Evolutionary conservation across 164 flowering plant species (phyloP), one percentile per base, ranked within the genome.

Genomic region (Chimonanthus praecox): DNA sequence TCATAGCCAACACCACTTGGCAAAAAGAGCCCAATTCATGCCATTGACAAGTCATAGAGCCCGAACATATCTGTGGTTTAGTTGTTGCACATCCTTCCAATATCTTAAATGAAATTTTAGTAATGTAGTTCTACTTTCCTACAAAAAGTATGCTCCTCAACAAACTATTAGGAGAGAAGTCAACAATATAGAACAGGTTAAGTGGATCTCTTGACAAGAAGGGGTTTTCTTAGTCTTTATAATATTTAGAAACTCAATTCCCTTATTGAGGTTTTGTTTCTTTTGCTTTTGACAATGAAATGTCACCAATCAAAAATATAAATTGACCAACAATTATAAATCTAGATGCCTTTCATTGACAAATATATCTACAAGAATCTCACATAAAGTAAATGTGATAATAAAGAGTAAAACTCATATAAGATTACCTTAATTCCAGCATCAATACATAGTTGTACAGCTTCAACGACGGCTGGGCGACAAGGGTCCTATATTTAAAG

Each of bases 401-500:
- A 5, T 8, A 18, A 18, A 8, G 43, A 47, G 4, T 68, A 48
- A 45, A 16, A 68, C 54, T 13, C 4, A 16, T n/a, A 3, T 62
- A 51, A 16, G 48, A 20, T 15, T 78, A 94, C 97, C 97, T 94
- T 95, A 21, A 95, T 93, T 70, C 97, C 94, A 83, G 99, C 96
- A 69, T 83, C 78, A 68, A 82, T 86, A 82, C 99, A 96, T 13
- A 89, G 76, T 64, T 51, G 80, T 51, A 96, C 95, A 47, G 99
- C 90, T 44, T 88, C 91, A 76, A 72, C 87, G 49, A 96, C 98
- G 71, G 95, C 94, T 72, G 94, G 87, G 5, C 99, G 90, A 68
- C 99, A 96, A 73, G 99, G 99, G 83, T 96, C 99, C 99, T 96
- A 46, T 46, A 70, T 13, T 5, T 43, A 43, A 33, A 66, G 16